Conservation (phyloP, 345 rosid genomes). For the Camelina neglecta region DNA sequence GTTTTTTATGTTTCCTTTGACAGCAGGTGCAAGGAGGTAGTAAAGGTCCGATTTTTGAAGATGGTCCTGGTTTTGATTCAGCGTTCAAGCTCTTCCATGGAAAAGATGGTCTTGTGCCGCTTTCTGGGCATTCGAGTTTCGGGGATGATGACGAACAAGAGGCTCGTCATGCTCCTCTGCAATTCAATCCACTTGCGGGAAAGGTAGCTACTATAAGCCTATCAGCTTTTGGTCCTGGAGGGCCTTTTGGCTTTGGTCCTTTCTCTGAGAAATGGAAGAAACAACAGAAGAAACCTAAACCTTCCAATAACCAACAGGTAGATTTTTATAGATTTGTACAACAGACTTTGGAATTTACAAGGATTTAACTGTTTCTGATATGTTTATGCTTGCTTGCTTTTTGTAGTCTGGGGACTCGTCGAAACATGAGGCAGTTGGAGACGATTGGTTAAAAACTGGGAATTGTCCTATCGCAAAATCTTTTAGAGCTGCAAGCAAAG, state of each 20-base stretch:
- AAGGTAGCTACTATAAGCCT: conserved; percentile 78
- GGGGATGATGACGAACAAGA: conserved; percentile 27
- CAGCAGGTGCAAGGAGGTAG: conserved; percentile 61
- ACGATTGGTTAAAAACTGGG: conserved; percentile 80
- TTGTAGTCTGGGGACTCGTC: conserved; percentile 58
- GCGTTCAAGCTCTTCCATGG: conserved; percentile 90
- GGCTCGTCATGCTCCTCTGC: conserved; percentile 53
- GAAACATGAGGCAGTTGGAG: conserved; percentile 72
- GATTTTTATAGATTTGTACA: background rate
- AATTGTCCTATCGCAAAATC: conserved; percentile 93
- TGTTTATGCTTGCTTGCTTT: conserved; percentile 7
- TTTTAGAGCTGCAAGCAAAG: conserved; percentile 69
- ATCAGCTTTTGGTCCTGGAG: conserved; percentile 76
- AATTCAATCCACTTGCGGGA: conserved; percentile 72
- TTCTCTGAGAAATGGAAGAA: conserved; percentile 71
- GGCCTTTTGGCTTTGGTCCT: conserved; percentile 77
- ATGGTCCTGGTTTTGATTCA: conserved; percentile 72
- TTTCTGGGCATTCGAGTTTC: conserved; percentile 50
- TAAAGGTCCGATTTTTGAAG: conserved; percentile 92
- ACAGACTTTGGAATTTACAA: background rate
- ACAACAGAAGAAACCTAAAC: conserved; percentile 62
- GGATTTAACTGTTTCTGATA: background rate
- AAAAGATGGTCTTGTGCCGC: conserved; percentile 82
- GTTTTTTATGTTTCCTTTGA: background rate
- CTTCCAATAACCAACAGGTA: conserved; percentile 70